Evolutionary conservation across 1,284 basidiomycete species (phyloP).

Genomic region (Fomitopsis palustris): DNA sequence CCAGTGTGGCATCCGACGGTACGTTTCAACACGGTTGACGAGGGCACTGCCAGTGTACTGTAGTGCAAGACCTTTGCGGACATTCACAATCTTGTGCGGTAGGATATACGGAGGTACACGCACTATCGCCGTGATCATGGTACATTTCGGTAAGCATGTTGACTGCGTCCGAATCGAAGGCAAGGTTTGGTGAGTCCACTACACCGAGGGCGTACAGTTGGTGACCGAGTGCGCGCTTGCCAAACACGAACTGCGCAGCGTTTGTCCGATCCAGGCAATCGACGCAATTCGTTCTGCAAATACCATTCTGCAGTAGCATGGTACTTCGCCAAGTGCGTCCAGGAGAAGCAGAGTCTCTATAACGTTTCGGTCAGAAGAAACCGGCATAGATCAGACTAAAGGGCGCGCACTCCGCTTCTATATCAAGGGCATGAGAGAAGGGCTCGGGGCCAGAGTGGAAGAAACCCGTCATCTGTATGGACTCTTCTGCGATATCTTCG

Average conservation of each 20-base stretch:
- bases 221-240: constrained; percentile 92
- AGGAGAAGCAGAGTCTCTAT: constrained; percentile 14
- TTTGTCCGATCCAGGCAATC: constrained; percentile 98
- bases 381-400: no score
- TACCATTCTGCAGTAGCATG: constrained; percentile 87
- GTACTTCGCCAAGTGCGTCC: constrained; percentile 52
- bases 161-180: constrained; percentile 94
- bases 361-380: background rate
- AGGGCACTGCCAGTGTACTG: constrained; percentile 97
- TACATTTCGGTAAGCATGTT: constrained; percentile 99
- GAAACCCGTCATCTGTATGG: constrained; percentile 88
- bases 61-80: constrained; percentile 75
- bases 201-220: constrained; percentile 95
- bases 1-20: constrained; percentile 95
- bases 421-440: constrained; percentile 60
- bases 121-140: constrained; percentile 94
- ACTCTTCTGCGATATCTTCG: constrained; percentile 94
- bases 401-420: constrained; percentile 38
- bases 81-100: background rate
- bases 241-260: constrained; percentile 97
- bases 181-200: constrained; percentile 78
- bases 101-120: constrained; percentile 22
- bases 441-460: constrained; percentile 89
- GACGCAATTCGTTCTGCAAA: constrained; percentile 90
- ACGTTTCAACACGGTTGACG: constrained; percentile 96